These are phyloP conservation scores for Podochytrium sp. DNA, from an alignment of 192 early-diverging fungal species.

Conservation along the genomic window DNA sequence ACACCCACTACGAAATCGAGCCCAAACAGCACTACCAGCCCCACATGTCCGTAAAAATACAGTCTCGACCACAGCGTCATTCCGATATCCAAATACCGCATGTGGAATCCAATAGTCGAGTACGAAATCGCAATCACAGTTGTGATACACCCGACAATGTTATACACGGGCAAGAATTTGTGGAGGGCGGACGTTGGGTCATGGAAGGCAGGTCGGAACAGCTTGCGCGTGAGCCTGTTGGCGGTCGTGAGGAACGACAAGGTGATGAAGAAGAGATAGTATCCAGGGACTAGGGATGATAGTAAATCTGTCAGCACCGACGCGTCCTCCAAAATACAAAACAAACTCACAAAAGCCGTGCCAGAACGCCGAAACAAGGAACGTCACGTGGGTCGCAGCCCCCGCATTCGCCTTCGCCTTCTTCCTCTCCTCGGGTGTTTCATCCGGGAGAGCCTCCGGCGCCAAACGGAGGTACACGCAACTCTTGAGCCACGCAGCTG, in stretches of 20 bases:
- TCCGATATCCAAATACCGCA: background rate
- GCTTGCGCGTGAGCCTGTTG: slow-evolving; percentile 61
- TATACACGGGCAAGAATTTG: slow-evolving; percentile 11
- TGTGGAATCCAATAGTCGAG: slow-evolving; percentile 11
- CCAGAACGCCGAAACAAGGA: slow-evolving; percentile 85
- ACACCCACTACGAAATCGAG: slow-evolving; percentile 1
- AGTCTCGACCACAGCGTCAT: slow-evolving; percentile 21
- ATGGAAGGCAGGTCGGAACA: slow-evolving; percentile 62
- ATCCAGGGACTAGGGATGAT: slow-evolving; percentile 27
- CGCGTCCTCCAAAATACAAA: slow-evolving; percentile 50
- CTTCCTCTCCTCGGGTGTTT: slow-evolving; percentile 7
- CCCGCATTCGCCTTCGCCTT: slow-evolving; percentile 48
- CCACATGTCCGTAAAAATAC: slow-evolving; percentile 20
- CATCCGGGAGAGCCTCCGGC: slow-evolving; percentile 22
- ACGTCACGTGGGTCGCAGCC: slow-evolving; percentile 68
- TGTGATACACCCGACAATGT: slow-evolving; percentile 16
- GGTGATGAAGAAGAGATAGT: slow-evolving; percentile 48
- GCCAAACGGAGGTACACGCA: slow-evolving; percentile 76
- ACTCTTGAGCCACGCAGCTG: slow-evolving; percentile 84
- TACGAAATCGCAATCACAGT: slow-evolving; percentile 7
- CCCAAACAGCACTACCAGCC: background rate
- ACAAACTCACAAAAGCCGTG: slow-evolving; percentile 75
- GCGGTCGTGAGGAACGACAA: slow-evolving; percentile 61
- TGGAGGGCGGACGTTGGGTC: background rate
- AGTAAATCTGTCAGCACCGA: background rate